Evolutionary conservation across 257 asterid species (phyloP).

Genomic region (Voacanga thouarsii): DNA sequence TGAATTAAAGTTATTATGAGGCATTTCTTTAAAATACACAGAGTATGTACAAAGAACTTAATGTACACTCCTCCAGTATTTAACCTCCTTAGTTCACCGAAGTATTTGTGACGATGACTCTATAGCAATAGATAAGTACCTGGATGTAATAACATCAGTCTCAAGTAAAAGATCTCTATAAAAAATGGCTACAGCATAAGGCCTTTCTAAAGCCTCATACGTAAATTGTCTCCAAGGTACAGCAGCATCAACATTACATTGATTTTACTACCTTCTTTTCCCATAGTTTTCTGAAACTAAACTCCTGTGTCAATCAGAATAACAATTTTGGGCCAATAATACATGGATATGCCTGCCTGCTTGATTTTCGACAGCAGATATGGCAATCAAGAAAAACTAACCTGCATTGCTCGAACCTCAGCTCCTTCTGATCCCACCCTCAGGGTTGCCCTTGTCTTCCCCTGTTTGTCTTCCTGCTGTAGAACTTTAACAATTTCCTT

Average conservation of each 20-base stretch:
- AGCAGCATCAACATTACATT: no score
- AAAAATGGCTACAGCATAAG: neutral
- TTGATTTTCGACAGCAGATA: neutral
- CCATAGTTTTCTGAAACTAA: neutral
- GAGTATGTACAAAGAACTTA: neutral
- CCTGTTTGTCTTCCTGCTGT: conserved; percentile 36
- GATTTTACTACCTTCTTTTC: neutral
- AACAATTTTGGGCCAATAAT: neutral
- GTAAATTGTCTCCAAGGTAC: neutral
- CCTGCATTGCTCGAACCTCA: conserved; percentile 82
- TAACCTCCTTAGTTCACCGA: neutral
- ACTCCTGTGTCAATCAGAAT: no score
- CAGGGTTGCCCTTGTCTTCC: conserved; percentile 44
- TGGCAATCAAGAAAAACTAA: conserved; percentile 18
- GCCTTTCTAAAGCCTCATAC: neutral
- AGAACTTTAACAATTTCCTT: conserved; percentile 59
- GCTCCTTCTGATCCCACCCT: conserved; percentile 90
- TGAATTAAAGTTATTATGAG: neutral
- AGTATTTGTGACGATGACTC: neutral
- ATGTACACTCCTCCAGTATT: neutral
- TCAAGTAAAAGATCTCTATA: no score
- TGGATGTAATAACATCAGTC: neutral
- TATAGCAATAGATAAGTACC: neutral
- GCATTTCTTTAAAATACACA: no score
- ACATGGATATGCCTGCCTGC: neutral